Evolutionary conservation across 75 land plant species (phyloP).

Genomic region (Pinus tabuliformis): DNA sequence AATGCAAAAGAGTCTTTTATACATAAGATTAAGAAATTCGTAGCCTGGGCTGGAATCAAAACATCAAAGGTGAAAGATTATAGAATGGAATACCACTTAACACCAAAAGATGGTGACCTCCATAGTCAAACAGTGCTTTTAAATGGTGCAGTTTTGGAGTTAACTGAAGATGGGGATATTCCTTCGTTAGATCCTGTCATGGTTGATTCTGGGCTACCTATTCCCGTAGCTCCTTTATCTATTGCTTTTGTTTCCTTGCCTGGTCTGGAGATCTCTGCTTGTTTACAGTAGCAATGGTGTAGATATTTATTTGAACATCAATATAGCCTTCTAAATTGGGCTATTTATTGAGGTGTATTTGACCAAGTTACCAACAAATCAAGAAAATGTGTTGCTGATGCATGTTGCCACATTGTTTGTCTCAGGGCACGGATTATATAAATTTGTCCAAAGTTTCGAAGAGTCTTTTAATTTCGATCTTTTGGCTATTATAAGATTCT

Average conservation of each 20-base stretch:
- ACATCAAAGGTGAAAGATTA: conserved; percentile 2
- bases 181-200: conserved; percentile 37
- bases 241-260: conserved; percentile 60
- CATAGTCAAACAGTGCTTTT: conserved; percentile 51
- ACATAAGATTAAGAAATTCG: conserved; percentile 21
- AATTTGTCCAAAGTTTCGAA: no score
- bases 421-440: no score
- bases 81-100: conserved; percentile 40
- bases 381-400: no score
- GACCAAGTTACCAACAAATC: no score
- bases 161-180: conserved; percentile 31
- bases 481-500: no score
- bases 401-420: no score
- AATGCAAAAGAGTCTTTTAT: conserved; percentile 6
- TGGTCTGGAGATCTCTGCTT: conserved; percentile 34
- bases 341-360: no score
- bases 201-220: conserved; percentile 19
- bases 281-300: background rate
- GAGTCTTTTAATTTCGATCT: no score
- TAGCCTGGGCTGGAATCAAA: conserved; percentile 27
- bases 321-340: no score
- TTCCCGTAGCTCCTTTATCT: conserved; percentile 48
- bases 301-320: no score
- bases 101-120: conserved; percentile 43
- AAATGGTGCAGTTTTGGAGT: conserved; percentile 42